These are phyloP conservation scores for Corymbia maculata DNA, from an alignment of 345 rosid genomes.

Conservation along the genomic window DNA sequence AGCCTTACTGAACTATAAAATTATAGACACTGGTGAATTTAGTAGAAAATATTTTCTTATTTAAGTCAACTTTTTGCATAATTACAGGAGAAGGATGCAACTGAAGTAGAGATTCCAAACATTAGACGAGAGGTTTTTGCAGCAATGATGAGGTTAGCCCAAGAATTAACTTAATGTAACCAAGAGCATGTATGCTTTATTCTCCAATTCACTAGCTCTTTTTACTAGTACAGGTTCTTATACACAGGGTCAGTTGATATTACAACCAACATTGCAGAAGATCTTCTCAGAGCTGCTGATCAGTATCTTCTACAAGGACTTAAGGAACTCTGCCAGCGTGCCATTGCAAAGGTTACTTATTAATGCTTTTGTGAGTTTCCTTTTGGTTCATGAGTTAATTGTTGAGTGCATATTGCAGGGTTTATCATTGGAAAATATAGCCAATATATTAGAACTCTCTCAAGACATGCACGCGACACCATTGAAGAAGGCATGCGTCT, in stretches of 20 bases:
- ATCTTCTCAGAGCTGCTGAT: slow-evolving; percentile 94
- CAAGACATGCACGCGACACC: slow-evolving; percentile 53
- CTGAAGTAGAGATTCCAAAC: slow-evolving; percentile 93
- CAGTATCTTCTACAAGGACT: background rate
- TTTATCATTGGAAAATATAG: slow-evolving; percentile 45
- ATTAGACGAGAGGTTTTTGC: slow-evolving; percentile 94
- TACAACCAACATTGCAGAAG: slow-evolving; percentile 68
- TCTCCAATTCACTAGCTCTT: background rate
- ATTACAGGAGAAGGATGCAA: slow-evolving; percentile 84
- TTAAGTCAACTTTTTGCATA: background rate
- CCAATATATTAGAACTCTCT: slow-evolving; percentile 52
- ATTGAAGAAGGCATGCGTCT: slow-evolving; percentile 53
- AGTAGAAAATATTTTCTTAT: background rate
- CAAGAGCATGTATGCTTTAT: background rate
- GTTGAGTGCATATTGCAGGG: slow-evolving; percentile 15
- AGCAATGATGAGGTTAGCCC: slow-evolving; percentile 88
- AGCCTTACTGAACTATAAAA: background rate
- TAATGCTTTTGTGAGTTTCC: background rate
- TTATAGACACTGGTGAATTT: background rate
- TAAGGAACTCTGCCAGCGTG: background rate
- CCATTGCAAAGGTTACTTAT: background rate
- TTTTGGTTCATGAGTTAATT: background rate
- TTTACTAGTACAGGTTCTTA: slow-evolving; percentile 44
- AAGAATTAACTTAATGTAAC: background rate
- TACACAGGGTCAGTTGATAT: slow-evolving; percentile 92